These are phyloP conservation scores for Coemansia biformis DNA, from an alignment of 192 early-diverging fungal species.

Conservation along the genomic window DNA sequence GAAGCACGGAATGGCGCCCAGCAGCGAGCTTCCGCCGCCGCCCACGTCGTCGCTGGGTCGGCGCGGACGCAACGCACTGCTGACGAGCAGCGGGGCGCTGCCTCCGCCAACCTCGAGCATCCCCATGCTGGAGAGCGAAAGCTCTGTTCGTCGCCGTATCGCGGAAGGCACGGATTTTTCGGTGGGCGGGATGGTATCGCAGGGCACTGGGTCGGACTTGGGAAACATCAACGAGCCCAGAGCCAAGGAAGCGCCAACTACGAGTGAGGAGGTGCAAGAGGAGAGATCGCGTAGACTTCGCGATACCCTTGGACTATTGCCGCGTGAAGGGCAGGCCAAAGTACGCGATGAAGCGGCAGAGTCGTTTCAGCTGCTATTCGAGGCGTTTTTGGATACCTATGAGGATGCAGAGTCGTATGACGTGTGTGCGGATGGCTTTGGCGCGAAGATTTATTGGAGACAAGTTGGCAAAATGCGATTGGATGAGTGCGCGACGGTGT, in stretches of 20 bases:
- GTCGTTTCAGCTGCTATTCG: constrained; percentile 62
- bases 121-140: constrained; percentile 35
- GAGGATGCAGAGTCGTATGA: constrained; percentile 4
- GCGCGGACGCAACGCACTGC: constrained; percentile 7
- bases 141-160: constrained; percentile 38
- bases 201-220: constrained; percentile 28
- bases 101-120: constrained; percentile 31
- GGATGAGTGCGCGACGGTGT: constrained; percentile 61
- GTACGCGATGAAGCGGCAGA: constrained; percentile 65
- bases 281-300: constrained; percentile 37
- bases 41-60: constrained; percentile 6
- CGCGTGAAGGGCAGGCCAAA: constrained; percentile 34
- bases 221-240: constrained; percentile 21
- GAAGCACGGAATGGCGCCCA: background rate
- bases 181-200: constrained; percentile 4
- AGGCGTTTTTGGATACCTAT: constrained; percentile 63
- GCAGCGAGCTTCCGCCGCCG: constrained; percentile 7
- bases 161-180: constrained; percentile 15
- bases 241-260: constrained; percentile 13
- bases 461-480: constrained; percentile 59
- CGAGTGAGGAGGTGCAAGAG: constrained; percentile 43
- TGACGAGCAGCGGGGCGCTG: constrained; percentile 30
- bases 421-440: constrained; percentile 9
- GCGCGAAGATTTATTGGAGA: constrained; percentile 56
- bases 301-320: constrained; percentile 27